Evolutionary conservation across 2,329 filamentous ascomycete species (phyloP).

Genomic region (Sclerotinia glacialis): DNA sequence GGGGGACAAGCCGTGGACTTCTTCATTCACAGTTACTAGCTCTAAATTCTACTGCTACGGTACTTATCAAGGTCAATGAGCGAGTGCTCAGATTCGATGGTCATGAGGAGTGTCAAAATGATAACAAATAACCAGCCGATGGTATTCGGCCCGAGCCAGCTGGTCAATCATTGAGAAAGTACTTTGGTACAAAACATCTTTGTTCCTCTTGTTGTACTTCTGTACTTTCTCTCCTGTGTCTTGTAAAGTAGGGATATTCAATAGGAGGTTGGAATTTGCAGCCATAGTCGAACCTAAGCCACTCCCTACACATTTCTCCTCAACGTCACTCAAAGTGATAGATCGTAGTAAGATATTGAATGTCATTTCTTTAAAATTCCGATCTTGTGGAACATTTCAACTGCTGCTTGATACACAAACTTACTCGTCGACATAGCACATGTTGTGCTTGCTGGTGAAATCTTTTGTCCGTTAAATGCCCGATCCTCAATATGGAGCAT

Average conservation of each 20-base stretch:
- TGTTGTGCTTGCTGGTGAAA: not conserved
- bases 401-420: not conserved
- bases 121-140: conserved; percentile 12
- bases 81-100: conserved; percentile 12
- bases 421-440: not conserved
- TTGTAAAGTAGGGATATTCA: not conserved
- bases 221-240: not conserved
- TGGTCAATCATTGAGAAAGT: not conserved
- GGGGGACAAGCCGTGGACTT: too few species aligned
- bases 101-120: conserved; percentile 8
- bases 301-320: not conserved
- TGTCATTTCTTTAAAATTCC: not conserved
- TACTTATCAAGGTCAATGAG: conserved; percentile 9
- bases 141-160: conserved; percentile 14
- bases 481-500: not conserved
- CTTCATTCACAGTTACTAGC: not conserved
- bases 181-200: not conserved
- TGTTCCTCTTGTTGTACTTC: not conserved
- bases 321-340: not conserved
- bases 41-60: not conserved
- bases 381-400: not conserved
- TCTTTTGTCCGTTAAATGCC: not conserved
- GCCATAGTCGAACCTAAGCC: not conserved
- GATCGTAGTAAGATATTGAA: not conserved
- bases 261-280: not conserved